Percentiles rank a stretch among this genome's conserved stretches.
Evolutionary conservation across 192 early-diverging fungal species (phyloP).

Genomic region (Paraglomus occultum): DNA sequence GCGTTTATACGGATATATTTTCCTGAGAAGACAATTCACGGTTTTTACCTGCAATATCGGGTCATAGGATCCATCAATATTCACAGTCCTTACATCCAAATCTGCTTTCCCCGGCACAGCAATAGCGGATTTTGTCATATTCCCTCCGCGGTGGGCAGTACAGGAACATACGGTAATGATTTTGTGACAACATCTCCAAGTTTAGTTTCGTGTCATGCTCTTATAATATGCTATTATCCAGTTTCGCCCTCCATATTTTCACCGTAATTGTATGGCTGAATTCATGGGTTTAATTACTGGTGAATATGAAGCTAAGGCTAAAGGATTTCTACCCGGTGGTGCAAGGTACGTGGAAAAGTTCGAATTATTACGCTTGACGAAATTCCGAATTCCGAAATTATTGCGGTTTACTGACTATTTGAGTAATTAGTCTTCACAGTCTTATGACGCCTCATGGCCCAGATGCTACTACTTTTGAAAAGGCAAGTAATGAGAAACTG

Average conservation of each 20-base stretch:
- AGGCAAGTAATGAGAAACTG: constrained; percentile 68
- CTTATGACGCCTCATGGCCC: constrained; percentile 94
- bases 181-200: not conserved
- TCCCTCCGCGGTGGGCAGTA: constrained; percentile 93
- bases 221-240: constrained; percentile 12
- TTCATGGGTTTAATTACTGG: constrained; percentile 97
- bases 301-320: constrained; percentile 90
- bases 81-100: constrained; percentile 91
- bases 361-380: not conserved
- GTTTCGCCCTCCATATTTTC: constrained; percentile 94
- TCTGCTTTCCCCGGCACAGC: constrained; percentile 83
- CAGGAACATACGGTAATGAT: constrained; percentile 79
- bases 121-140: constrained; percentile 93
- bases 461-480: constrained; percentile 73
- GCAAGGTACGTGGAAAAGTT: constrained; percentile 47
- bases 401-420: no score
- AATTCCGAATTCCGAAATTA: no score
- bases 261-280: constrained; percentile 97
- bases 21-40: not conserved
- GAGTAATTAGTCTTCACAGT: constrained; percentile 54
- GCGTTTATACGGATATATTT: not conserved
- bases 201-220: not conserved
- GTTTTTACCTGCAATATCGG: not conserved
- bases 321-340: constrained; percentile 90
- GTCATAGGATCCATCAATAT: constrained; percentile 90